Conservation (phyloP, 176 grass and related monocot genomes). For the Cocos nucifera region DNA sequence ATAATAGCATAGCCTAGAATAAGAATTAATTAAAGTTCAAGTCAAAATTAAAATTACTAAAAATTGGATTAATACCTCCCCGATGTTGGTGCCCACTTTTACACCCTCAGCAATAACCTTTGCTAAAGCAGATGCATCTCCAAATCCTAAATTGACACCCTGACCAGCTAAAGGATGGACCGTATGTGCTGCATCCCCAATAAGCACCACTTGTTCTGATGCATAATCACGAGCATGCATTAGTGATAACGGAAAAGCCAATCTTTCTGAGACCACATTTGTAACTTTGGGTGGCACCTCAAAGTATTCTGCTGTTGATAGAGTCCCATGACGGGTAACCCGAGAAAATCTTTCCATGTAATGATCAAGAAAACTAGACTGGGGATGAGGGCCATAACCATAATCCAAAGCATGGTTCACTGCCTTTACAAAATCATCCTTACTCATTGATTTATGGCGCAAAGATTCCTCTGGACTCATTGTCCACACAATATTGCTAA, state of each 20-base stretch:
- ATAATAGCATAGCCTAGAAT: no score
- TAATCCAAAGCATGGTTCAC: conserved; percentile 74
- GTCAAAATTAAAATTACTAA: no score
- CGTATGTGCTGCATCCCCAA: conserved; percentile 90
- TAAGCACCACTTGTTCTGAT: conserved; percentile 51
- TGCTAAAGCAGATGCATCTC: conserved; percentile 62
- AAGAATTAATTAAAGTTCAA: no score
- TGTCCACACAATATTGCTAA: conserved; percentile 99
- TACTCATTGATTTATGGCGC: conserved; percentile 53
- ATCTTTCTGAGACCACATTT: conserved; percentile 54
- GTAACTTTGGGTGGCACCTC: conserved; percentile 68
- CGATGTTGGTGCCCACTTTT: conserved; percentile 50
- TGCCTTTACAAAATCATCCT: conserved; percentile 64
- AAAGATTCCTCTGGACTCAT: conserved; percentile 66
- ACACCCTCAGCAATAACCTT: conserved; percentile 65
- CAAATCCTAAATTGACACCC: conserved; percentile 91
- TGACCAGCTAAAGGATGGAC: conserved; percentile 88
- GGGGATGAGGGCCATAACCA: conserved; percentile 66
- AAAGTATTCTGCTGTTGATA: conserved; percentile 72
- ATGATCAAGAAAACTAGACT: conserved; percentile 34
- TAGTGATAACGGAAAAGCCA: conserved; percentile 71
- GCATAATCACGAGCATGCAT: conserved; percentile 78
- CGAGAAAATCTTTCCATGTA: conserved; percentile 60
- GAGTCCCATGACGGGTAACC: conserved; percentile 25
- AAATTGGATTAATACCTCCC: conserved; percentile 43